Base-by-base conservation (phyloP, 495 filamentous ascomycete genomes). In the Podospora pseudoanserina region DNA sequence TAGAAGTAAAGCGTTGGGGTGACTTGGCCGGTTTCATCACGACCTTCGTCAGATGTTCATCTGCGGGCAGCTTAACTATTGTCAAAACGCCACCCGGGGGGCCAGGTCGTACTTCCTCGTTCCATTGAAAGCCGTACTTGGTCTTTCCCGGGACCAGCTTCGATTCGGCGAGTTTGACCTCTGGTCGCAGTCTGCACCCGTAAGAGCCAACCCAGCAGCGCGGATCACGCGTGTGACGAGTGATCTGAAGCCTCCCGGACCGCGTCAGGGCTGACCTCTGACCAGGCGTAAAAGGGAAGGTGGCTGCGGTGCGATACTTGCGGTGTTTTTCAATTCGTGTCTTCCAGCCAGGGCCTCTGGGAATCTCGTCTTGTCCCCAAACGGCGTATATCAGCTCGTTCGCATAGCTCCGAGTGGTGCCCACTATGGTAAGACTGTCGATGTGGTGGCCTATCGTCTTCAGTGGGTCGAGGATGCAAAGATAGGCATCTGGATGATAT, bases 391-490 rank as follows among this genome's bases (percentile, higher is more conserved):
- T 56, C 18, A 78, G 39, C 13, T 67, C 60, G 32, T 49, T 53
- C 1, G 74, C 61, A 19, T 73, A 77, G 18, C 6, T 28, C 23
- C 72, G 70, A 54, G 55, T 65, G 39, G 71, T 66, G 20, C 75
- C 77, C 11, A 70, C 68, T 0, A 79, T 67, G 64, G 71, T 72
- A 13, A 75, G 55, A 30, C 57, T 65, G 28, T 68, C 69, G 28
- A 77, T 65, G 23, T 70, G 56, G 23, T 66, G 65, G 18, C 61
- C 60, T 15, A 79, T 72, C 4, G 30, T 34, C 19, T 65, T 70
- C 32, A 79, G 65, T 11, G 73, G 71, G 28, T 73, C 68, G 30
- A 74, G 72, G 5, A 75, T 59, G 11, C 60, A 20, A 16, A 76
- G 69, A 44, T 74, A 62, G 19, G 57, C 39, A 27, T 71, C 64